Percentiles rank a stretch among this genome's conserved stretches.
These are phyloP conservation scores for Ophiostoma montium DNA, from an alignment of 2,329 filamentous ascomycete species.

Conservation along the genomic window DNA sequence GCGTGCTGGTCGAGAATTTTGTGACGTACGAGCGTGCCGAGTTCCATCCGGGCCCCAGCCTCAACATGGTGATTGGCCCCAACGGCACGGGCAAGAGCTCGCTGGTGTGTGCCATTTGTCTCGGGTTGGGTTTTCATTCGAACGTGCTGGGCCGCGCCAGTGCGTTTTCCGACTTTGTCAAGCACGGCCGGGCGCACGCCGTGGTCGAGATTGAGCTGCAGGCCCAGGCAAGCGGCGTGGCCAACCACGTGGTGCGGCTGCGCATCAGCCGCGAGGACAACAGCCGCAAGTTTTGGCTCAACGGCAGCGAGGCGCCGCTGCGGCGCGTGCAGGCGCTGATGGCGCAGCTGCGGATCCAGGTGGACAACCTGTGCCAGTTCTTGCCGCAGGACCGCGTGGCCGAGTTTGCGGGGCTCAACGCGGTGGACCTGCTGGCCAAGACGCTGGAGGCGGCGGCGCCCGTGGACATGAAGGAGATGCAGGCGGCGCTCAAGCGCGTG, in stretches of 20 bases:
- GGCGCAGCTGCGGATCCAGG: slow-evolving; percentile 68
- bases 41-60: slow-evolving; percentile 76
- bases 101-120: slow-evolving; percentile 87
- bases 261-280: slow-evolving; percentile 73
- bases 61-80: slow-evolving; percentile 99
- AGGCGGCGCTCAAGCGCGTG: slow-evolving; percentile 57
- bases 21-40: slow-evolving; percentile 90
- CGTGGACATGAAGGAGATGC: slow-evolving; percentile 64
- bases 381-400: slow-evolving; percentile 90
- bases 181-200: slow-evolving; percentile 67
- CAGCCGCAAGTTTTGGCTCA: slow-evolving; percentile 62
- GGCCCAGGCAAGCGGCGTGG: slow-evolving; percentile 36
- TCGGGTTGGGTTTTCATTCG: slow-evolving; percentile 76
- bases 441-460: slow-evolving; percentile 82
- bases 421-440: slow-evolving; percentile 67
- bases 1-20: slow-evolving; percentile 76
- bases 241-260: slow-evolving; percentile 62
- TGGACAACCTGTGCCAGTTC: slow-evolving; percentile 96
- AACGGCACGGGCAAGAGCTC: slow-evolving; percentile 98
- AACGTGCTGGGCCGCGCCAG: slow-evolving; percentile 75
- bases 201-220: slow-evolving; percentile 85
- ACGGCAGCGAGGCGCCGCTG: slow-evolving; percentile 48
- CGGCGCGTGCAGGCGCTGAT: slow-evolving; percentile 55
- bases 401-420: slow-evolving; percentile 75
- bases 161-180: slow-evolving; percentile 79